These are phyloP conservation scores for Cladophialophora psammophila DNA, from an alignment of 2,329 filamentous ascomycete species.

Conservation along the genomic window DNA sequence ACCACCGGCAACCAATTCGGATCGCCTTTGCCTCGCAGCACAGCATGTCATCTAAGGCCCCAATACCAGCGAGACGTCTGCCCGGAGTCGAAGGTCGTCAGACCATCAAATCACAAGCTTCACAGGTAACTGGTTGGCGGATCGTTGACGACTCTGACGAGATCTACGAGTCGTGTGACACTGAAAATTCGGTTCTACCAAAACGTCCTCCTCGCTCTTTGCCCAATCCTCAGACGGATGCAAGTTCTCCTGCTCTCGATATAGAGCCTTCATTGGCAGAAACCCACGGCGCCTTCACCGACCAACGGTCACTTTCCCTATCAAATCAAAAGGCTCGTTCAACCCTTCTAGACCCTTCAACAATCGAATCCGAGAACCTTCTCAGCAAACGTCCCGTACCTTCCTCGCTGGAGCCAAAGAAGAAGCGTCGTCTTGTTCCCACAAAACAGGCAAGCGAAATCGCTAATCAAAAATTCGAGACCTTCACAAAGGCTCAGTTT, in stretches of 20 bases:
- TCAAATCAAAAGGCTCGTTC: not conserved
- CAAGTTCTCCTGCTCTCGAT: not conserved
- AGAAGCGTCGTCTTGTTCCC: slow-evolving; percentile 18
- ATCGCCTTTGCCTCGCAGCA: not conserved
- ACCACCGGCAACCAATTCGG: not conserved
- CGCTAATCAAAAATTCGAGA: slow-evolving; percentile 4
- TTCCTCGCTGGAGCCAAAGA: not conserved
- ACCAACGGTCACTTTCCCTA: not conserved
- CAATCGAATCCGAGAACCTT: not conserved
- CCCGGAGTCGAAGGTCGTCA: slow-evolving; percentile 31
- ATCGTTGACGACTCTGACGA: slow-evolving; percentile 21
- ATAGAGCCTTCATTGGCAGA: slow-evolving; percentile 5
- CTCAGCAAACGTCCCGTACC: slow-evolving; percentile 5
- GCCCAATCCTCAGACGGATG: not conserved
- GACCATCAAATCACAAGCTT: slow-evolving; percentile 19
- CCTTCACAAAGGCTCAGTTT: slow-evolving; percentile 5
- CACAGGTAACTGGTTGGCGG: slow-evolving; percentile 16
- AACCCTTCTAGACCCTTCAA: not conserved
- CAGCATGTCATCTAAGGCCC: not conserved
- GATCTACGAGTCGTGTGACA: slow-evolving; percentile 26
- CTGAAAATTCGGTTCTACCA: not conserved
- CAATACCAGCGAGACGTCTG: slow-evolving; percentile 9
- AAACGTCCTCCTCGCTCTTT: not conserved
- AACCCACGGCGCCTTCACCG: not conserved
- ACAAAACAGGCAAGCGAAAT: slow-evolving; percentile 25